Base-by-base conservation (phyloP, 108 stramenopile species). In the Schizochytrium sp. region DNA sequence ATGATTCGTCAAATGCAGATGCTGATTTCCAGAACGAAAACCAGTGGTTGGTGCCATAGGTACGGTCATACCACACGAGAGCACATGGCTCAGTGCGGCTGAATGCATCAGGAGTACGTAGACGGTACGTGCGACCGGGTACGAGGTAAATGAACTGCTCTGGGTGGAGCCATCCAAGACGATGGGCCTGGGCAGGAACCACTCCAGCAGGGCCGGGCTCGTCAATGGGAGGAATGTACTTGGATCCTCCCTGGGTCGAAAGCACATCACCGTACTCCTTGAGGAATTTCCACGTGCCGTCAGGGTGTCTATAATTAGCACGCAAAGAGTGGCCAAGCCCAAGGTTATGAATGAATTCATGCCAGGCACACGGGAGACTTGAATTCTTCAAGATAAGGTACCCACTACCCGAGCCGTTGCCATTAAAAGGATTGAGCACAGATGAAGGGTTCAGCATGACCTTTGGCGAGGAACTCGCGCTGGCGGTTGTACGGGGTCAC, bases 21-120 rank as follows among this genome's bases (percentile, higher is more conserved):
- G 40, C 64, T 38, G 64, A 69, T 2, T 69, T 69, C 64, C 64
- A 69, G 28, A 69, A 69, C 19, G 64, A 69, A 15, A 69, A 69
- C 64, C 64, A 69, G 64, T 69, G 64, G 64, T 69, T 69, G 19
- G 64, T 69, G 64, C 64, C 64, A 44, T 69, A 69, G 64, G 64
- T 3, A 44, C 64, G 64, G 28, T 69, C 64, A 10, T 69, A 8
- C 12, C 7, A 69, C 42, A 69, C 64, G 64, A 69, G 64, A 38
- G 64, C 64, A 15, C 42, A 44, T 38, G 64, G 64, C 3, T 69
- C 64, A 38, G 7, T 69, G 64, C 64, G 64, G 28, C 44, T 38
- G 15, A 28, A 69, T 2, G 64, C 64, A 44, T 69, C 64, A 7
- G 64, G 64, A 44, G 64, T 69, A 44, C 64, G 64, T 2, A 69